Percentiles rank a stretch among this genome's conserved stretches.
Conservation (phyloP, 2,329 filamentous ascomycete genomes). For the Penicillium sp. region DNA sequence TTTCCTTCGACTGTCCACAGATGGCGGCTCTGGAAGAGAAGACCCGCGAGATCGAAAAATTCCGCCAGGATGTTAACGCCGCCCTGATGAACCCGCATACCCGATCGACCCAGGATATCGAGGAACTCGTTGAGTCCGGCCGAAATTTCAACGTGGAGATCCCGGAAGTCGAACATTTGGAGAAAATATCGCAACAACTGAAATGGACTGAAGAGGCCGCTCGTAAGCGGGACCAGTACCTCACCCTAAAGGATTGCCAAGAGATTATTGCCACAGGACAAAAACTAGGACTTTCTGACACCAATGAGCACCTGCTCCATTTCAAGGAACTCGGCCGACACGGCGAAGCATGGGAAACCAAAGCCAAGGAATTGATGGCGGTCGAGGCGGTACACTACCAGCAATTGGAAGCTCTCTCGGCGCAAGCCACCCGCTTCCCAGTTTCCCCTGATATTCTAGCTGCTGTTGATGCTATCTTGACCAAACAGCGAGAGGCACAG, state of each 20-base stretch:
- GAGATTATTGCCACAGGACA: conserved; percentile 76
- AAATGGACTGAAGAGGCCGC: conserved; percentile 84
- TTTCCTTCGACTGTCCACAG: conserved; percentile 92
- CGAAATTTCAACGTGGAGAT: conserved; percentile 89
- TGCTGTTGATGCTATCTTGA: conserved; percentile 84
- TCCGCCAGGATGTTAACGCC: conserved; percentile 72
- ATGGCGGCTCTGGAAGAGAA: conserved; percentile 83
- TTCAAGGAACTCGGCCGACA: conserved; percentile 74
- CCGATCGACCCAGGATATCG: conserved; percentile 71
- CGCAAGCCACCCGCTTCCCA: conserved; percentile 76
- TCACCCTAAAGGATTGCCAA: conserved; percentile 75
- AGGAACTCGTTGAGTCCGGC: conserved; percentile 87
- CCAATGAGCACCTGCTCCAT: conserved; percentile 75
- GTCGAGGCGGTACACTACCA: conserved; percentile 91
- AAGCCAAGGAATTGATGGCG: conserved; percentile 88
- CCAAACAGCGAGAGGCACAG: conserved; percentile 93
- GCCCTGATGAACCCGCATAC: conserved; percentile 67
- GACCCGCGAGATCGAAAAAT: conserved; percentile 78
- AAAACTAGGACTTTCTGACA: conserved; percentile 73
- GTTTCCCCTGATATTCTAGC: conserved; percentile 79
- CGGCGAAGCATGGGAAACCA: conserved; percentile 86
- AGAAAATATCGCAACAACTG: conserved; percentile 77
- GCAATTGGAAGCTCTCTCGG: conserved; percentile 86
- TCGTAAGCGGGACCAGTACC: conserved; percentile 62
- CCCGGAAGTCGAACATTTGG: conserved; percentile 79